A percentile compares a stretch with the other conserved stretches of the same genome.
Evolutionary conservation across 768 basidiomycete species (phyloP).

Genomic region (Suillus hirtellus): DNA sequence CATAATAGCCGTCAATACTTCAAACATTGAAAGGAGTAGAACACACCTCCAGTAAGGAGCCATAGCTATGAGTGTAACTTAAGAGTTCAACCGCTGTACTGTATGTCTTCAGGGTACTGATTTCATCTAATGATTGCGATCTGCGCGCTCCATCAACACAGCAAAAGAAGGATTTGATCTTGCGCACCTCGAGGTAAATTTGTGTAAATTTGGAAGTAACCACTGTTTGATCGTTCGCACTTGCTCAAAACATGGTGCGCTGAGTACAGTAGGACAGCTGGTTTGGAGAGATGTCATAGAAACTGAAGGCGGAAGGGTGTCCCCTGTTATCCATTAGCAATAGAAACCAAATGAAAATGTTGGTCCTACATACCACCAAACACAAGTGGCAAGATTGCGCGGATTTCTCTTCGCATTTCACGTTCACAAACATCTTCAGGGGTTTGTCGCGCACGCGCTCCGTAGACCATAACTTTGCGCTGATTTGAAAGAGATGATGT

Average conservation of each 20-base stretch:
- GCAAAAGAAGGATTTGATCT: background rate
- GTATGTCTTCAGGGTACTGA: constrained; percentile 52
- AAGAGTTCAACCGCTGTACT: constrained; percentile 60
- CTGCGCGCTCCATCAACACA: constrained; percentile 17
- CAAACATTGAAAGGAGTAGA: background rate
- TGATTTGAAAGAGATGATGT: constrained; percentile 64
- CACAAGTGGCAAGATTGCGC: constrained; percentile 60
- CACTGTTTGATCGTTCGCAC: constrained; percentile 68
- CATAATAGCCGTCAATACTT: constrained; percentile 13
- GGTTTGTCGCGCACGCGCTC: constrained; percentile 64
- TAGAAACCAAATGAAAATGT: background rate
- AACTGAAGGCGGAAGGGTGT: constrained; percentile 22
- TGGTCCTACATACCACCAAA: constrained; percentile 54
- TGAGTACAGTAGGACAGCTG: constrained; percentile 47
- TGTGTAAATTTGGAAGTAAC: constrained; percentile 70
- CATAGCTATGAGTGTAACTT: constrained; percentile 62
- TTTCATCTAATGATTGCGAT: constrained; percentile 33
- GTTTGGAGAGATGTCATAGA: constrained; percentile 42
- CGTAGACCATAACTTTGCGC: constrained; percentile 68
- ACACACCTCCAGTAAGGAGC: constrained; percentile 65
- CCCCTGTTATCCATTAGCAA: constrained; percentile 33
- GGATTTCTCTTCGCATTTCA: constrained; percentile 70
- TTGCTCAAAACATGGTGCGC: constrained; percentile 73
- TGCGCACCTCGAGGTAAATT: constrained; percentile 48
- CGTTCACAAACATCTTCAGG: constrained; percentile 72